Conservation (phyloP, 2,329 filamentous ascomycete genomes). For the Allantophomopsis cytisporea region DNA sequence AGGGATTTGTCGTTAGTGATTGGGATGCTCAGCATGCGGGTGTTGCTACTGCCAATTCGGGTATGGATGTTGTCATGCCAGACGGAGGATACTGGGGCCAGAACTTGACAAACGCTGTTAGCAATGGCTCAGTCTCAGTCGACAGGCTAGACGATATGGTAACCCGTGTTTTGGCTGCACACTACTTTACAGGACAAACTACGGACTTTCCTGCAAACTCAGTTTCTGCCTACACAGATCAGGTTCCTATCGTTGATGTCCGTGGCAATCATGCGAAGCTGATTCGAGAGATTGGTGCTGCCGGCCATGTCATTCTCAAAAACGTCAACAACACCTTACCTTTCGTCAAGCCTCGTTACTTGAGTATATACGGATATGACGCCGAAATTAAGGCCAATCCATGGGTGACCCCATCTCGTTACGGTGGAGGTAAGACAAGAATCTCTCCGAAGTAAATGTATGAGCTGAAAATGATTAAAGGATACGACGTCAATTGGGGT, state of each 20-base stretch:
- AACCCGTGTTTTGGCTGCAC: conserved; percentile 63
- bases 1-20: conserved; percentile 67
- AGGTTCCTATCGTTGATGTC: conserved; percentile 23
- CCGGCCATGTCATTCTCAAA: conserved; percentile 54
- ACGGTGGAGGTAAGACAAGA: not conserved
- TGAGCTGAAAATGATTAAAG: not conserved
- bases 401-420: not conserved
- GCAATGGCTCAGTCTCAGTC: conserved; percentile 81
- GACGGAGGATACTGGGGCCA: conserved; percentile 37
- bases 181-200: conserved; percentile 44
- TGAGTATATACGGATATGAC: conserved; percentile 52
- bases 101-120: conserved; percentile 60
- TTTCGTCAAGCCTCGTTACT: conserved; percentile 28
- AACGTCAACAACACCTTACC: conserved; percentile 34
- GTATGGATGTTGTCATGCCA: conserved; percentile 78
- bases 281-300: conserved; percentile 41
- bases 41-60: conserved; percentile 47
- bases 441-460: not conserved
- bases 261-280: conserved; percentile 25
- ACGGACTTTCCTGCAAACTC: too few species aligned
- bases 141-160: conserved; percentile 89
- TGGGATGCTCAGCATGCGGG: conserved; percentile 55
- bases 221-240: conserved; percentile 1
- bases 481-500: too few species aligned
- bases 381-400: conserved; percentile 14